These are phyloP conservation scores for Leishmania turanica DNA, from an alignment of 208 protist species.

Conservation along the genomic window DNA sequence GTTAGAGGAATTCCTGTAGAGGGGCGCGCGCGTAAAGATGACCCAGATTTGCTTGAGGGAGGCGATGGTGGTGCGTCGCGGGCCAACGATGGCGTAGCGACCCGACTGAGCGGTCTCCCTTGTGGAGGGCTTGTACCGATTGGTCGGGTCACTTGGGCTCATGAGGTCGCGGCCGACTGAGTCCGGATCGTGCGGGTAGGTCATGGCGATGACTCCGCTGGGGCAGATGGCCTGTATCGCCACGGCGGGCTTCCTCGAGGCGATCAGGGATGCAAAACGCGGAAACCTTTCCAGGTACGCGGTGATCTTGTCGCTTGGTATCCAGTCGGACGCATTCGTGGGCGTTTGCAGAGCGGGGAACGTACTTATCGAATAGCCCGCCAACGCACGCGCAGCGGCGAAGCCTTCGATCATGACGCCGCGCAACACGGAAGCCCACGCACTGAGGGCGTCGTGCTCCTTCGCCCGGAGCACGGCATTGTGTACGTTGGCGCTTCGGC, in stretches of 20 bases:
- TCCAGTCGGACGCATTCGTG: conserved; percentile 11
- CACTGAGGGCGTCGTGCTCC: conserved; percentile 22
- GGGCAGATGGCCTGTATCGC: conserved; percentile 43
- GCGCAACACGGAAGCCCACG: conserved; percentile 37
- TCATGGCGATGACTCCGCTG: conserved; percentile 53
- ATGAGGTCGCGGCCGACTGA: conserved; percentile 30
- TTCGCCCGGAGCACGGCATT: background rate
- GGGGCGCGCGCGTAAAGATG: conserved; percentile 43
- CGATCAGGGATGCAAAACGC: conserved; percentile 7
- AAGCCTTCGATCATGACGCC: conserved; percentile 43
- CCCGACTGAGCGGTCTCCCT: conserved; percentile 33
- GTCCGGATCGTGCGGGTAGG: conserved; percentile 21
- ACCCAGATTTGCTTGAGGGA: conserved; percentile 29
- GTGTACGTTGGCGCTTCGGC: conserved; percentile 3
- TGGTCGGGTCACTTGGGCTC: background rate
- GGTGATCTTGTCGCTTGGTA: background rate
- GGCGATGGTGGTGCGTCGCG: conserved; percentile 16
- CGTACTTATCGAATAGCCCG: conserved; percentile 49
- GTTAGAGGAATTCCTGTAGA: conserved; percentile 41
- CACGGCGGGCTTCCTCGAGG: conserved; percentile 11
- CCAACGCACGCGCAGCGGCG: conserved; percentile 32
- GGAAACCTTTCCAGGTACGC: background rate
- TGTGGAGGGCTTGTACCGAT: conserved; percentile 14
- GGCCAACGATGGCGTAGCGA: conserved; percentile 32
- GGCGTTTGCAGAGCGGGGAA: conserved; percentile 37